Base-by-base conservation (phyloP, 192 early-diverging fungal species). In the Rhizophagus sp. region DNA sequence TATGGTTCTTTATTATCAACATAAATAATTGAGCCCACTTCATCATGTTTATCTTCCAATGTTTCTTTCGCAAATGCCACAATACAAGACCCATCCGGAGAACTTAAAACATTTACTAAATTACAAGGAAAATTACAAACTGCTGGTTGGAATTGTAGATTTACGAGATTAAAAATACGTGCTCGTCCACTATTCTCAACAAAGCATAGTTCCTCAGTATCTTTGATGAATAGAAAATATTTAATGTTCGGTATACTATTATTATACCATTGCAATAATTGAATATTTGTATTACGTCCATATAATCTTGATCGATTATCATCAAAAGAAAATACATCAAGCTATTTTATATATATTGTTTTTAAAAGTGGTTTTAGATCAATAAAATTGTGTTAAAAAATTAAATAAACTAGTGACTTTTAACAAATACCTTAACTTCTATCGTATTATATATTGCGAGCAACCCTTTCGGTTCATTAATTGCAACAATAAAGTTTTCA, bases 41-140 rank as follows among this genome's bases (percentile, higher is more conserved):
- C 39, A 8, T 5, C 12, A 22, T 0, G 17, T 19, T 6, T 22
- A 57, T 22, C 17, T n/a, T 2, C 22, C 4, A 22, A 15, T 62
- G 41, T 57, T 75, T 75, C 74, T 44, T 41, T 75, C 15, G 50
- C 73, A 57, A 81, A 77, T 2, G 75, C 80, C n/a, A 81, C 22
- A 8, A 81, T 52, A 57, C 80, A 81, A n/a, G 80, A 10, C 0
- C 80, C 80, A 65, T 81, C 73, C 1, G 39, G 80, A 15, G 76
- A 19, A 27, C 76, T 78, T 2, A 68, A 25, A 44, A 68, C 47
- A 17, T 34, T 44, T 1, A 13, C 6, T 2, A 44, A 19, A 25
- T 80, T 63, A 13, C 0, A 7, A 15, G 80, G 80, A 30, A 81
- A 17, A 10, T 78, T 22, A 12, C 75, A 75, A 57, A 62, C 17